Evolutionary conservation across 148 eudicot genomes (phyloP).

Genomic region (Arctostaphylos glauca): DNA sequence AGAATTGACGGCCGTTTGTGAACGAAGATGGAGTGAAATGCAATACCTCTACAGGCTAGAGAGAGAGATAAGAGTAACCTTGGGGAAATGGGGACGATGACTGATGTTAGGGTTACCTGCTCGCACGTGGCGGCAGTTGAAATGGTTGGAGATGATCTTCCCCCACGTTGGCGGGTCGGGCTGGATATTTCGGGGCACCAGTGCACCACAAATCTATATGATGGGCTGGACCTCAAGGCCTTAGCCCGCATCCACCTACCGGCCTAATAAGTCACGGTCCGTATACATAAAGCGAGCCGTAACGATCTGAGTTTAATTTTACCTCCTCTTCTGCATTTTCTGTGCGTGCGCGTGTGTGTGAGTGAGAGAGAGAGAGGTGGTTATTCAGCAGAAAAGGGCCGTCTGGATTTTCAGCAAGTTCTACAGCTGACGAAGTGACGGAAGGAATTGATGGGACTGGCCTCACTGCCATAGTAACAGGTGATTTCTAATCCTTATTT

Average conservation of each 20-base stretch:
- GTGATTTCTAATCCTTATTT: slow-evolving; percentile 20
- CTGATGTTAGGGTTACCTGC: slow-evolving; percentile 9
- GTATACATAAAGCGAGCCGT: no score
- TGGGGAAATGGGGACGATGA: neutral
- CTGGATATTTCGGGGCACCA: neutral
- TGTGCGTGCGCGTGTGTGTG: neutral
- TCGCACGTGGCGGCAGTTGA: slow-evolving; percentile 10
- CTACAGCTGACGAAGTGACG: slow-evolving; percentile 69
- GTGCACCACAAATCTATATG: neutral
- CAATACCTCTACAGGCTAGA: neutral
- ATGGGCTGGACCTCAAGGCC: no score
- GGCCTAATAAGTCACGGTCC: no score
- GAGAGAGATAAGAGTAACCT: neutral
- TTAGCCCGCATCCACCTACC: no score
- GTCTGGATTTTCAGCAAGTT: slow-evolving; percentile 48
- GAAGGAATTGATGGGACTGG: slow-evolving; percentile 53
- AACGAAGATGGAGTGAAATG: neutral
- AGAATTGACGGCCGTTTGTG: neutral
- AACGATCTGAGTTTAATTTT: no score
- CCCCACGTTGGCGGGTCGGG: neutral
- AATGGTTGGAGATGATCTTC: slow-evolving; percentile 2
- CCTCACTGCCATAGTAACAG: slow-evolving; percentile 73
- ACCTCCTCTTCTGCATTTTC: no score
- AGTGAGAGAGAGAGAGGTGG: slow-evolving; percentile 33
- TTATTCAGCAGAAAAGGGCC: slow-evolving; percentile 43